Conservation (phyloP, 164 flowering plant species). For the Kalanchoe fedtschenkoi region DNA sequence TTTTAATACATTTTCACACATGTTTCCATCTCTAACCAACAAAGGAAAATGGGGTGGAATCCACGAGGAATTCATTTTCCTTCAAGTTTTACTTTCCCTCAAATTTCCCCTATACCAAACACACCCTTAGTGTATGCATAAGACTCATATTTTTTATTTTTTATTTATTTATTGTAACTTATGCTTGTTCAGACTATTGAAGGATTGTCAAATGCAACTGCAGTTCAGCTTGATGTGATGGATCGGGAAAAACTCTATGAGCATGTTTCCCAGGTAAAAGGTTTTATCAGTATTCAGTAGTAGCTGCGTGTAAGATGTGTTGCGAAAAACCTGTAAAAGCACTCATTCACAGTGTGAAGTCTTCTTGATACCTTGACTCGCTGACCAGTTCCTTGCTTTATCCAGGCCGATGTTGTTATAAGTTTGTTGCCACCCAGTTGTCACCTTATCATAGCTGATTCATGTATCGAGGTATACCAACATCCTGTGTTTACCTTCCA, state of each 20-base stretch:
- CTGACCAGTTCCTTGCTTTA: conserved; percentile 6
- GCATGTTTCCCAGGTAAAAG: conserved; percentile 61
- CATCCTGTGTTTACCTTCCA: background rate
- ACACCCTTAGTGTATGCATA: background rate
- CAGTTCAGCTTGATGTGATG: conserved; percentile 67
- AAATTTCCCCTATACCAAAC: no score
- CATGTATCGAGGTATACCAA: conserved; percentile 67
- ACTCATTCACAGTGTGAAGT: background rate
- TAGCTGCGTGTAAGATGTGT: background rate
- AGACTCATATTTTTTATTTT: background rate
- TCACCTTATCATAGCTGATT: conserved; percentile 61
- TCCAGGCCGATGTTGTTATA: conserved; percentile 89
- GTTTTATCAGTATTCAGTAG: background rate
- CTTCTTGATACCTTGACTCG: background rate
- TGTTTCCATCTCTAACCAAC: no score
- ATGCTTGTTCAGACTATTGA: conserved; percentile 41
- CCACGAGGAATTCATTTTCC: no score
- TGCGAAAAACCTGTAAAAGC: background rate
- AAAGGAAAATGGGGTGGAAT: no score
- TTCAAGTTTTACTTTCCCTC: no score
- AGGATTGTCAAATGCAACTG: conserved; percentile 68
- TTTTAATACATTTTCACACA: no score
- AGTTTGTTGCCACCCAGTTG: conserved; percentile 81
- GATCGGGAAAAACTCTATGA: conserved; percentile 46
- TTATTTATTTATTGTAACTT: conserved; percentile 6